Conservation (phyloP, 192 early-diverging fungal genomes). For the Phlyctochytrium planicorne region DNA sequence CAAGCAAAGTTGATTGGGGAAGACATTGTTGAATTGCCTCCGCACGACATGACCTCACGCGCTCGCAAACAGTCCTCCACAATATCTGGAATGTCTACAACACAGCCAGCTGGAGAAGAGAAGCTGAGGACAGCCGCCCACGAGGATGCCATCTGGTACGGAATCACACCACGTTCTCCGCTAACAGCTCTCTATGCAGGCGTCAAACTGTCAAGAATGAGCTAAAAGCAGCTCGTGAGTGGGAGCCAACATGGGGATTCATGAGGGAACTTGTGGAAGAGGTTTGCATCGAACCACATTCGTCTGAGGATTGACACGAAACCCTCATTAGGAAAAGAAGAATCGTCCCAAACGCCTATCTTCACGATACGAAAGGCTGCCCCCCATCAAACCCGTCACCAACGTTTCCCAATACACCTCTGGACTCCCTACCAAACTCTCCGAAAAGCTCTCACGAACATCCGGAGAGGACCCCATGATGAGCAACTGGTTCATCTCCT, state of each 20-base stretch:
- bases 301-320: too few relatives aligned
- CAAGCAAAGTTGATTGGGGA: too few relatives aligned
- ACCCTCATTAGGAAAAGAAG: neutral
- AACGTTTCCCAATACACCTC: slow-evolving; percentile 19
- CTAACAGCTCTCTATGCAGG: slow-evolving; percentile 18
- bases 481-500: slow-evolving; percentile 38
- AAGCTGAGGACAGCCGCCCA: slow-evolving; percentile 38
- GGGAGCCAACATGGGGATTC: slow-evolving; percentile 53
- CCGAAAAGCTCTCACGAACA: slow-evolving; percentile 31
- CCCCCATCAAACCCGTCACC: neutral
- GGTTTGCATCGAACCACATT: neutral
- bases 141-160: slow-evolving; percentile 49
- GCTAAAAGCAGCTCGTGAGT: slow-evolving; percentile 44
- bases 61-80: too few relatives aligned
- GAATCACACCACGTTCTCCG: neutral
- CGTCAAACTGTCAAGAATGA: slow-evolving; percentile 52
- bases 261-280: slow-evolving; percentile 41
- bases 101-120: too few relatives aligned
- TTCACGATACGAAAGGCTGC: neutral
- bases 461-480: slow-evolving; percentile 32
- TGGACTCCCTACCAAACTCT: slow-evolving; percentile 48
- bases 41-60: too few relatives aligned
- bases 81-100: too few relatives aligned
- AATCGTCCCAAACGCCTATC: neutral
- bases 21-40: too few relatives aligned